A percentile compares a stretch with the other conserved stretches of the same genome.
Evolutionary conservation across 176 grass and related monocot species (phyloP).

Genomic region (Coix lacrymajobi): DNA sequence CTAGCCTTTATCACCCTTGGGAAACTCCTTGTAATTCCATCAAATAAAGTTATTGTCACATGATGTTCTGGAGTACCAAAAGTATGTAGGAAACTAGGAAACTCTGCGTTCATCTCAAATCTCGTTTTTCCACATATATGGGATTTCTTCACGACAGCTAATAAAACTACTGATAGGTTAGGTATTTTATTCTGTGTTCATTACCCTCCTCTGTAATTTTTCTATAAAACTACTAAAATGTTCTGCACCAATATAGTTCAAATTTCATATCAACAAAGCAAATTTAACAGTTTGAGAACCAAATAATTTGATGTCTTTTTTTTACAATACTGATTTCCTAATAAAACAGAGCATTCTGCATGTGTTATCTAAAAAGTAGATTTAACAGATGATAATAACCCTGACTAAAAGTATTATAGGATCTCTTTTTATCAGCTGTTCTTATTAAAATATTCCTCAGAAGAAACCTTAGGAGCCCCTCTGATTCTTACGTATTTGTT

Average conservation of each 20-base stretch:
- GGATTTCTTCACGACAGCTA: neutral
- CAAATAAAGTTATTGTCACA: neutral
- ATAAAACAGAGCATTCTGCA: neutral
- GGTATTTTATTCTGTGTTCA: neutral
- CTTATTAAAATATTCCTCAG: slow-evolving; percentile 3
- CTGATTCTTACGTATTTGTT: slow-evolving; percentile 23
- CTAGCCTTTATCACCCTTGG: neutral
- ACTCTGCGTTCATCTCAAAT: neutral
- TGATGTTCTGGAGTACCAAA: slow-evolving; percentile 3
- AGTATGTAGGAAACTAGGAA: neutral
- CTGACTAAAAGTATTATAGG: neutral
- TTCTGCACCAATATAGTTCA: neutral
- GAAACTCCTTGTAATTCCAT: slow-evolving; percentile 7
- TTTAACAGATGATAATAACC: neutral
- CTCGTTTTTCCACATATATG: neutral
- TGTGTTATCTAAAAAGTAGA: neutral
- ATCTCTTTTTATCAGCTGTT: neutral
- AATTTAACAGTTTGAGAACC: neutral
- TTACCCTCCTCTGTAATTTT: neutral
- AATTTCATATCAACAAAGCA: neutral
- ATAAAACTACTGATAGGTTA: neutral
- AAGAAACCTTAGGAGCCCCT: slow-evolving; percentile 5
- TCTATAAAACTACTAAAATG: neutral
- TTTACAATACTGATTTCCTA: neutral
- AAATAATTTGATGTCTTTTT: neutral